Conservation (phyloP, 2,329 filamentous ascomycete species). For the Alternaria brassicicola region DNA sequence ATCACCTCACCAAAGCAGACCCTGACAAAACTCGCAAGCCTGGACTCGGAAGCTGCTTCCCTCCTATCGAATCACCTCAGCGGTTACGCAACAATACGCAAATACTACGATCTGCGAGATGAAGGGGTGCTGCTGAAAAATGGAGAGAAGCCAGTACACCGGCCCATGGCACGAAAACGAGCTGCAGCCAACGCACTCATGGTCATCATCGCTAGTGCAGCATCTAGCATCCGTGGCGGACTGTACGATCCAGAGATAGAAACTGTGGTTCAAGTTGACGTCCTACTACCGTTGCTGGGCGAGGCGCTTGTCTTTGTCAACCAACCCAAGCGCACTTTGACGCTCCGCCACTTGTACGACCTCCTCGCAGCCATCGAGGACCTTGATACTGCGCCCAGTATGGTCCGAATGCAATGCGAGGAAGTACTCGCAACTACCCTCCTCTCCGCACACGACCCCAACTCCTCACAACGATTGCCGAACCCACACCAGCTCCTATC, state of each 20-base stretch:
- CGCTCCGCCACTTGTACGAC: constrained; percentile 73
- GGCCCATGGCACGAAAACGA: constrained; percentile 66
- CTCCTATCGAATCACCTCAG: constrained; percentile 85
- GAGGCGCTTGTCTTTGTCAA: constrained; percentile 81
- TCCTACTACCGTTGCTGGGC: constrained; percentile 79
- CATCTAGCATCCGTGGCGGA: constrained; percentile 89
- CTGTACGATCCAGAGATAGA: constrained; percentile 82
- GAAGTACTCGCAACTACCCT: constrained; percentile 80
- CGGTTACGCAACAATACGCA: constrained; percentile 88
- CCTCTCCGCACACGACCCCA: constrained; percentile 64
- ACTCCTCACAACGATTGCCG: constrained; percentile 26
- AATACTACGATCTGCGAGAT: constrained; percentile 90
- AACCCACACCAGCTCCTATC: constrained; percentile 55
- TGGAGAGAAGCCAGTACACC: constrained; percentile 50
- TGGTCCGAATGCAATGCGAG: constrained; percentile 75
- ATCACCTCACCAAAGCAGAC: constrained; percentile 74
- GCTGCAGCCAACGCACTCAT: constrained; percentile 76
- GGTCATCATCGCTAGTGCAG: constrained; percentile 83
- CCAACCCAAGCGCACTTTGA: constrained; percentile 65
- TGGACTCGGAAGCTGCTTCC: constrained; percentile 81
- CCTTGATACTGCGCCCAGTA: constrained; percentile 73
- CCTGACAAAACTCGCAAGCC: constrained; percentile 71
- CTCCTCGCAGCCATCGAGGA: constrained; percentile 81
- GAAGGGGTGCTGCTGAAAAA: constrained; percentile 56
- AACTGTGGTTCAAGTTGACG: constrained; percentile 86